phyloP scores from a whole-genome alignment of 2,329 filamentous ascomycete species.

The Nannizziopsis arthrosporioides region DNA sequence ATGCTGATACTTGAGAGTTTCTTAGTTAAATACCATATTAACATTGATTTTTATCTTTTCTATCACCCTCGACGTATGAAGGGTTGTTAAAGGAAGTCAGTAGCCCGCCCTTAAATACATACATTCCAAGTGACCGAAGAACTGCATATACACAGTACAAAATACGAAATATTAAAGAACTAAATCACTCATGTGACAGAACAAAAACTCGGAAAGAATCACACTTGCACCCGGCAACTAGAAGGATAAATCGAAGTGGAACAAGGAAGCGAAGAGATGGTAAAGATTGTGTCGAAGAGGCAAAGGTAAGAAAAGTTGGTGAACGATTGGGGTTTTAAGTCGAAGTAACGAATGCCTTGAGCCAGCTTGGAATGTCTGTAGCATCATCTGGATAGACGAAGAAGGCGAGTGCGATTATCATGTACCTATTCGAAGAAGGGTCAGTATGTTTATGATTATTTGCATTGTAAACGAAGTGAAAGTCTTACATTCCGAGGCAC shows the following conservation, averaged over 20 bases:
- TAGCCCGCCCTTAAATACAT: not conserved
- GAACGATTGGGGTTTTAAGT: not conserved
- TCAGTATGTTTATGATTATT: slow-evolving; percentile 2
- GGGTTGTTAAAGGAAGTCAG: not conserved
- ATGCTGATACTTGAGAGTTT: too few species aligned
- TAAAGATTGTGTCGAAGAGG: not conserved
- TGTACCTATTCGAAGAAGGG: slow-evolving; percentile 23
- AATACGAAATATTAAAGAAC: not conserved
- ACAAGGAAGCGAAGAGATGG: too few species aligned
- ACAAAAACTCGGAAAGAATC: too few species aligned
- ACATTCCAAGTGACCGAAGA: not conserved
- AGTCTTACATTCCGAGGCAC: slow-evolving; percentile 45
- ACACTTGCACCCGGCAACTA: too few species aligned
- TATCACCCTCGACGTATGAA: too few species aligned
- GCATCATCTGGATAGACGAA: slow-evolving; percentile 39
- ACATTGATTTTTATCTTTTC: too few species aligned
- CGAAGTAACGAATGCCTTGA: slow-evolving; percentile 1
- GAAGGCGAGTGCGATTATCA: slow-evolving; percentile 39
- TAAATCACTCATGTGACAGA: too few species aligned
- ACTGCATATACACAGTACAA: not conserved
- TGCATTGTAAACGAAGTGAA: slow-evolving; percentile 1
- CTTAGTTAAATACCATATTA: too few species aligned
- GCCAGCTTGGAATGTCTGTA: slow-evolving; percentile 10
- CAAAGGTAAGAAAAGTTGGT: not conserved
- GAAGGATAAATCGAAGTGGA: too few species aligned